Percentiles rank a stretch among this genome's conserved stretches.
Evolutionary conservation across 2,329 filamentous ascomycete genomes (phyloP).

Genomic region (Hysterium pulicare): DNA sequence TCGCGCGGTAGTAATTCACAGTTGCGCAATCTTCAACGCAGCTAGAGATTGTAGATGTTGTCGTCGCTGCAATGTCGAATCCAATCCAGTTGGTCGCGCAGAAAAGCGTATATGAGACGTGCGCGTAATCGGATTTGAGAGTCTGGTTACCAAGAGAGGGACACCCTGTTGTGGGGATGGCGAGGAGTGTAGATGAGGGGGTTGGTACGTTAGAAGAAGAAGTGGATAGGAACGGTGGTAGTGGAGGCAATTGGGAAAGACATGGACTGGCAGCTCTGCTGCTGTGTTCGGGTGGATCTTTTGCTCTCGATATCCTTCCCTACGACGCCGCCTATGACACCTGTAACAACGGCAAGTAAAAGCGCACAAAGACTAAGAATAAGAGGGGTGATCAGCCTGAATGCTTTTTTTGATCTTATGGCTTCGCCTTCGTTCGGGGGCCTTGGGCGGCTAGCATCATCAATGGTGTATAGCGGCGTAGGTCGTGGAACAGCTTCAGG

Average conservation of each 20-base stretch:
- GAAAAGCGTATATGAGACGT: neutral
- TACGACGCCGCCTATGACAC: neutral
- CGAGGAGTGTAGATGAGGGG: neutral
- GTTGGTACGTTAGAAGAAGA: too few species aligned
- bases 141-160: neutral
- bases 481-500: neutral
- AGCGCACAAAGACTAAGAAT: neutral
- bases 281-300: neutral
- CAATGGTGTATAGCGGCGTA: neutral
- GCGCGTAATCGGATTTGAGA: neutral
- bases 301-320: neutral
- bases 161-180: constrained; percentile 1
- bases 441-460: too few species aligned
- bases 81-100: neutral
- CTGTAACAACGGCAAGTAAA: neutral
- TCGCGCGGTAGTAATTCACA: neutral
- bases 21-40: neutral
- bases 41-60: neutral
- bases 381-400: neutral
- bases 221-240: too few species aligned
- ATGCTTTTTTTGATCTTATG: neutral
- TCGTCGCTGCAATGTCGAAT: neutral
- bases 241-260: too few species aligned
- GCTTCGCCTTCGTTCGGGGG: neutral
- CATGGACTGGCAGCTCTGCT: neutral